phyloP scores from a whole-genome alignment of 1,139 yeast species.

The Wickerhamiella infanticola region DNA sequence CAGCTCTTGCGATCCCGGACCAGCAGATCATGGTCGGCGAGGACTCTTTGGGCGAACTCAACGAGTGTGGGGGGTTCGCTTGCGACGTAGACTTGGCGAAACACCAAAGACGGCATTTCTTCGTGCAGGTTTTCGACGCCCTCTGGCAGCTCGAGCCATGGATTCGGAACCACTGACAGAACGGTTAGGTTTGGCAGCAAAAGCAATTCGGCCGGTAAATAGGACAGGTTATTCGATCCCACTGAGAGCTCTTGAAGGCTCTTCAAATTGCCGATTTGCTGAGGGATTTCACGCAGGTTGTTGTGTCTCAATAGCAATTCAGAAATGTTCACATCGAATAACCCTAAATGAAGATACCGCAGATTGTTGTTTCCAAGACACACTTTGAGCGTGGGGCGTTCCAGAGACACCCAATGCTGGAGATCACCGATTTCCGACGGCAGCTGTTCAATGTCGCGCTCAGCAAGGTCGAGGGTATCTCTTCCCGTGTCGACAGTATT shows the following conservation, averaged over 20 bases:
- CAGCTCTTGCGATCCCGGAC: not conserved
- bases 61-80: conserved; percentile 27
- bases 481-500: not conserved
- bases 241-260: conserved; percentile 36
- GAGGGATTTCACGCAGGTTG: conserved; percentile 35
- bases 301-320: conserved; percentile 42
- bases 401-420: conserved; percentile 26
- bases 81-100: not conserved
- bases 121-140: conserved; percentile 3
- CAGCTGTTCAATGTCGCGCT: conserved; percentile 16
- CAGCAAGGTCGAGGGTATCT: conserved; percentile 6
- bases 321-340: conserved; percentile 36
- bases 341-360: conserved; percentile 33
- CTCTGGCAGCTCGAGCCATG: conserved; percentile 17
- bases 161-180: conserved; percentile 38
- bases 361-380: conserved; percentile 38
- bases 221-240: conserved; percentile 36
- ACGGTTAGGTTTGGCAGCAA: conserved; percentile 30
- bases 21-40: conserved; percentile 28
- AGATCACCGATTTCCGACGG: conserved; percentile 45
- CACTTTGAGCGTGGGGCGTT: conserved; percentile 27
- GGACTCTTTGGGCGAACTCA: conserved; percentile 30
- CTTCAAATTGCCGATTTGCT: conserved; percentile 32
- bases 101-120: not conserved
- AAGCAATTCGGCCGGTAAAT: conserved; percentile 41